These are phyloP conservation scores for Geotrichum restrictum DNA, from an alignment of 1,139 yeast genomes.

Conservation along the genomic window DNA sequence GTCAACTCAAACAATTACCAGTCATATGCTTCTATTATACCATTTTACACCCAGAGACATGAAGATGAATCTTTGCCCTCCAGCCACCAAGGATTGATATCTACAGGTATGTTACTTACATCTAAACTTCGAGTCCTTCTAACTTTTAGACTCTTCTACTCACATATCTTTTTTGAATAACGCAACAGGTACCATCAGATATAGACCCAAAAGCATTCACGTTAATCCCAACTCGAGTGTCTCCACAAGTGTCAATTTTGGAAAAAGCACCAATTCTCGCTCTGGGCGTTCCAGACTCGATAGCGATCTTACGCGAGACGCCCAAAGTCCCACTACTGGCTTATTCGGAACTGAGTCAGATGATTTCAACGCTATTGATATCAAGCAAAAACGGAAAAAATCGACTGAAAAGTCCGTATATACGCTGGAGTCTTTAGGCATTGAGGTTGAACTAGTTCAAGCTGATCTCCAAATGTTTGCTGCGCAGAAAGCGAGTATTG, in stretches of 20 bases:
- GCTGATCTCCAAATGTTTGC: conserved; percentile 47
- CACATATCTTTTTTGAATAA: not conserved
- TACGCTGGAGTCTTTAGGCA: conserved; percentile 49
- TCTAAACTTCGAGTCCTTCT: not conserved
- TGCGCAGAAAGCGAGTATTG: conserved; percentile 44
- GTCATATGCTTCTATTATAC: conserved; percentile 31
- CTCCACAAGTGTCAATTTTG: not conserved
- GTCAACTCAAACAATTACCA: conserved; percentile 40
- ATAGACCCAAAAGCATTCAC: conserved; percentile 12
- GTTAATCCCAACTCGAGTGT: not conserved
- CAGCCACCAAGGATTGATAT: conserved; percentile 1
- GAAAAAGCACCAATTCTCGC: not conserved
- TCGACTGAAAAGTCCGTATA: conserved; percentile 21
- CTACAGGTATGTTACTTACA: not conserved
- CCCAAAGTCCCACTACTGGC: not conserved
- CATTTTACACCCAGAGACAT: conserved; percentile 29
- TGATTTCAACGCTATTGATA: not conserved
- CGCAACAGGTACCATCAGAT: not conserved
- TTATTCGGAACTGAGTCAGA: not conserved
- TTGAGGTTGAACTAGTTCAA: conserved; percentile 48
- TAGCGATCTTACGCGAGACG: not conserved
- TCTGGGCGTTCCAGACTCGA: not conserved
- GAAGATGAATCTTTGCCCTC: conserved; percentile 21
- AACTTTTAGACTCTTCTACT: conserved; percentile 10
- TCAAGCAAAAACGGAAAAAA: not conserved